phyloP scores from a whole-genome alignment of 495 filamentous ascomycete genomes.

The Lasiosphaeria ovina region DNA sequence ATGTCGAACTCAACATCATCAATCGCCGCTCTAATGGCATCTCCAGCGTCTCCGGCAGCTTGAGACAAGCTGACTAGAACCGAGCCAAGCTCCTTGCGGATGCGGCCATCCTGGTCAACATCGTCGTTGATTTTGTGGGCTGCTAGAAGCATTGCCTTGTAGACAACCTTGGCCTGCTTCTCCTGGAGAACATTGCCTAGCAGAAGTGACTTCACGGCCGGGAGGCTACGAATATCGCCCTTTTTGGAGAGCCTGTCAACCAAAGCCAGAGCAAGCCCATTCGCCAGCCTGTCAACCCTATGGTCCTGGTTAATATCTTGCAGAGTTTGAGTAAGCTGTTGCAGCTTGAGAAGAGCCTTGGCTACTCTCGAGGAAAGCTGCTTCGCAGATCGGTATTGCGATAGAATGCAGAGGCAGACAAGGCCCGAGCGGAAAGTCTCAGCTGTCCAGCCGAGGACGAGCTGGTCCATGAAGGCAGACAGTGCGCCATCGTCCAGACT shows the following conservation, averaged over 20 bases:
- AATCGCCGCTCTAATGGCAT: constrained; percentile 58
- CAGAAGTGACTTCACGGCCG: constrained; percentile 60
- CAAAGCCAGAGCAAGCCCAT: constrained; percentile 67
- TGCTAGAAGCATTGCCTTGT: constrained; percentile 59
- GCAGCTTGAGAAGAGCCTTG: constrained; percentile 64
- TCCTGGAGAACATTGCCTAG: constrained; percentile 59
- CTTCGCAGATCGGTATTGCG: constrained; percentile 67
- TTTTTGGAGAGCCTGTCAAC: constrained; percentile 62
- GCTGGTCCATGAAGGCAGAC: constrained; percentile 78
- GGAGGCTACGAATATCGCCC: constrained; percentile 55
- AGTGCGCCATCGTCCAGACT: constrained; percentile 71
- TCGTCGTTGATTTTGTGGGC: constrained; percentile 53
- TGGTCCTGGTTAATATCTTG: constrained; percentile 61
- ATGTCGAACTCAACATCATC: constrained; percentile 62
- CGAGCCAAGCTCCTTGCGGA: constrained; percentile 62
- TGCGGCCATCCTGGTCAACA: constrained; percentile 44
- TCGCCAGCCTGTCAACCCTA: constrained; percentile 67
- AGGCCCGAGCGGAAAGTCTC: constrained; percentile 73
- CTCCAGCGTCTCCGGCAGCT: constrained; percentile 50
- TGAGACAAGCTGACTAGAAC: constrained; percentile 61
- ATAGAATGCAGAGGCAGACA: constrained; percentile 74
- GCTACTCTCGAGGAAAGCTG: constrained; percentile 67
- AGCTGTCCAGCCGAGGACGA: constrained; percentile 68
- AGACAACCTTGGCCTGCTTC: constrained; percentile 56
- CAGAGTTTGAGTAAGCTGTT: constrained; percentile 56